A percentile compares a stretch with the other conserved stretches of the same genome.
Conservation (phyloP, 306 rosid species). For the Erythrophleum fordii region DNA sequence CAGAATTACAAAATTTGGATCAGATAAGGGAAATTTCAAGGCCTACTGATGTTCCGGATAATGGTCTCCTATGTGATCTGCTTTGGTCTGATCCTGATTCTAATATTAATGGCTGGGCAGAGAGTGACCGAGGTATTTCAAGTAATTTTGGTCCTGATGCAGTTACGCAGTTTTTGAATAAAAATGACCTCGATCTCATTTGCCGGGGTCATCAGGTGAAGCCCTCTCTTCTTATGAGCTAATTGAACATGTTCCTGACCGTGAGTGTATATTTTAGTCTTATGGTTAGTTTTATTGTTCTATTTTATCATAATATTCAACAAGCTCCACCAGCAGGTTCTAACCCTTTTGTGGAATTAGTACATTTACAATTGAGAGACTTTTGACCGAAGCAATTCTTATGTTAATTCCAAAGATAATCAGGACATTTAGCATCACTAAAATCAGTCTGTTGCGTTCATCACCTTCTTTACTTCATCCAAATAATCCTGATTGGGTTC, state of each 20-base stretch:
- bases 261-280: background rate
- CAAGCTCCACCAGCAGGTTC: no score
- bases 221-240: background rate
- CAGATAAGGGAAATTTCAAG: slow-evolving; percentile 69
- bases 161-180: slow-evolving; percentile 62
- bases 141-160: slow-evolving; percentile 71
- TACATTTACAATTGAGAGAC: no score
- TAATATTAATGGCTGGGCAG: slow-evolving; percentile 68
- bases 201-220: slow-evolving; percentile 77
- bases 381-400: no score
- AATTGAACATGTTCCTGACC: background rate
- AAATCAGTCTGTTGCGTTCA: no score
- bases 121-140: slow-evolving; percentile 79
- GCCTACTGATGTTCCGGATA: slow-evolving; percentile 82
- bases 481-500: background rate
- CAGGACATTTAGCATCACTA: no score
- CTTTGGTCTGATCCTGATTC: slow-evolving; percentile 91
- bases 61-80: slow-evolving; percentile 80
- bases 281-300: background rate
- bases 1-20: slow-evolving; percentile 65
- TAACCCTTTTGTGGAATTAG: no score
- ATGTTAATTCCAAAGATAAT: no score
- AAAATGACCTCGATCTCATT: slow-evolving; percentile 80
- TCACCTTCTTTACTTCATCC: no score
- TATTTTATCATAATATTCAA: background rate